Evolutionary conservation across 1,139 yeast species (phyloP).

Genomic region (Scheffersomyces titani): DNA sequence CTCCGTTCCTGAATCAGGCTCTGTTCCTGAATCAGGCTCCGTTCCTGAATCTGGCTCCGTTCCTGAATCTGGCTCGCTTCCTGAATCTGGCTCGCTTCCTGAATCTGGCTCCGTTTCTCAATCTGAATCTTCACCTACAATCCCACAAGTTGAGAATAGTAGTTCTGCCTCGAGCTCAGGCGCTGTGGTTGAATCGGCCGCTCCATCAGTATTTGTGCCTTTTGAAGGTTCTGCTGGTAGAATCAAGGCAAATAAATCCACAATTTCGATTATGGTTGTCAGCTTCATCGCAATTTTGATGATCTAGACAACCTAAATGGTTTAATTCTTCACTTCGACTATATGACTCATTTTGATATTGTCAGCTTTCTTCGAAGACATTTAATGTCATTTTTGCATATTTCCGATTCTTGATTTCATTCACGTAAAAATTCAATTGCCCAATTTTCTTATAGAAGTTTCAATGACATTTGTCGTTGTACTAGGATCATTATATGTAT

Average conservation of each 20-base stretch:
- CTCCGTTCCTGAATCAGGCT: conserved; percentile 1
- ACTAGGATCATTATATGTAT: neutral
- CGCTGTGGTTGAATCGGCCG: neutral
- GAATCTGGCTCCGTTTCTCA: conserved; percentile 1
- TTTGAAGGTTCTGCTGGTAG: neutral
- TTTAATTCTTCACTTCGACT: neutral
- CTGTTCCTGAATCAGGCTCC: conserved; percentile 8
- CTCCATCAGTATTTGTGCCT: neutral
- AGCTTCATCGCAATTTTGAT: neutral
- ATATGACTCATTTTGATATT: too few relatives aligned
- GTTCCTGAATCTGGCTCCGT: conserved; percentile 4
- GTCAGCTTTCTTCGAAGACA: neutral
- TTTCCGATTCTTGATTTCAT: neutral
- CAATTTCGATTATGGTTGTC: neutral
- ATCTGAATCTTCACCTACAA: neutral
- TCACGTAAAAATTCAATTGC: neutral
- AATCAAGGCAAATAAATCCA: neutral
- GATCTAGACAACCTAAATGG: neutral
- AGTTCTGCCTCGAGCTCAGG: neutral
- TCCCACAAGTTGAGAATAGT: neutral
- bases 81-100: neutral
- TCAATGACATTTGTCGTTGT: neutral
- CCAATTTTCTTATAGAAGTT: neutral
- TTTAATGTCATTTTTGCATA: neutral
- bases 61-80: conserved; percentile 1